Evolutionary conservation across 495 filamentous ascomycete species (phyloP), one percentile per base, ranked within the genome.

Genomic region (Cairneyella variabilis): DNA sequence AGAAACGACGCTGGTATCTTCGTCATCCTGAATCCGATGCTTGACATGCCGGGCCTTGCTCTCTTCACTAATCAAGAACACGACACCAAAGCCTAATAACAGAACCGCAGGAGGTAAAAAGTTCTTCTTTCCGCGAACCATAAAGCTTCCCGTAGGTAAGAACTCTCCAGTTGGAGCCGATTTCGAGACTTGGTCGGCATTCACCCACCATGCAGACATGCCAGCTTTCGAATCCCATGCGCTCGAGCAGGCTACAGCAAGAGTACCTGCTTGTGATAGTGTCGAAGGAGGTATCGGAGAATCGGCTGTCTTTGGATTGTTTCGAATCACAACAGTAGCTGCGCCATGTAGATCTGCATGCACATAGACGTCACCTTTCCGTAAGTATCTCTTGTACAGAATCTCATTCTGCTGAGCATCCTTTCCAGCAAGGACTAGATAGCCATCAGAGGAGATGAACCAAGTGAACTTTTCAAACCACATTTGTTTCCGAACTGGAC

Each of bases 381-480:
- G 83, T 26, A 97, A 69, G 64, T 97, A 84, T 8, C 84, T 79
- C 46, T 82, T 83, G 67, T 97, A 97, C 26, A 98, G 75, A 10
- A 90, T 83, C 63, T 98, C 93, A 64, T 87, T 90, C 65, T 98
- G 93, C 70, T 92, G 88, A 4, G 83, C 78, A 71, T 98, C 93
- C 23, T 85, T 84, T 3, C 90, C 92, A 43, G 84, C 86, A 18
- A 98, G 76, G 10, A 96, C 88, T 4, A 98, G 79, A 63, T 97
- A 96, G 7, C 93, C 92, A 59, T 98, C 93, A 0, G 92, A 96
- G 1, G 90, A 96, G 55, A 97, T 82, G 72, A 98, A 98, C 73
- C 87, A 97, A 14, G 80, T 67, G 59, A 95, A 98, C 64, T 97
- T 98, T 61, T 98, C 93, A 61, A 97, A 97, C 91, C 93, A 98